phyloP scores from a whole-genome alignment of 768 basidiomycete genomes.

The Leccinum variicolor region DNA sequence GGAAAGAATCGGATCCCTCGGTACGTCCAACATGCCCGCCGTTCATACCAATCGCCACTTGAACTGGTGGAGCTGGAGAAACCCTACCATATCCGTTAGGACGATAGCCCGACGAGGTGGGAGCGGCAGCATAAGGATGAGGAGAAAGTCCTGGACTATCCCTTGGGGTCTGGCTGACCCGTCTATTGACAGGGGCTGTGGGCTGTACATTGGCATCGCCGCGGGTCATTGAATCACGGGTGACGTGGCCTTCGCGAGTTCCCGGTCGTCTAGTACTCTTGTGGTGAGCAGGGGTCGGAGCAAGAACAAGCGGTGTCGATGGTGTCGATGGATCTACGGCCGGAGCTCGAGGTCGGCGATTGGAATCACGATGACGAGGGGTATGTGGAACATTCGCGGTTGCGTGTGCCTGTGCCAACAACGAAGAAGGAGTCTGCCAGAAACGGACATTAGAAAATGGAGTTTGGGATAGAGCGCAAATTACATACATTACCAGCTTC shows the following conservation, averaged over 20 bases:
- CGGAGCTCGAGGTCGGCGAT: slow-evolving; percentile 46
- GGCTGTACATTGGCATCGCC: slow-evolving; percentile 60
- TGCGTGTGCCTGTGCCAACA: slow-evolving; percentile 51
- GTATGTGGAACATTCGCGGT: slow-evolving; percentile 54
- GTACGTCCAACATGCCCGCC: slow-evolving; percentile 40
- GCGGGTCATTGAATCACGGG: slow-evolving; percentile 45
- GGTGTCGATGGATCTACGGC: slow-evolving; percentile 54
- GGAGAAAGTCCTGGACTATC: slow-evolving; percentile 47
- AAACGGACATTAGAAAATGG: slow-evolving; percentile 1
- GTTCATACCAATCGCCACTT: slow-evolving; percentile 36
- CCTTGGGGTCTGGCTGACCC: slow-evolving; percentile 63
- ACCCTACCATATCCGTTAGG: slow-evolving; percentile 52
- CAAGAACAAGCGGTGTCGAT: slow-evolving; percentile 56
- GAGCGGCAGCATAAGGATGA: slow-evolving; percentile 73
- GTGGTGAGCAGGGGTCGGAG: slow-evolving; percentile 63
- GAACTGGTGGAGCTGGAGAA: slow-evolving; percentile 41
- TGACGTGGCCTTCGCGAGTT: slow-evolving; percentile 43
- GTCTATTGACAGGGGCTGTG: slow-evolving; percentile 61
- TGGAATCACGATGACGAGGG: slow-evolving; percentile 52
- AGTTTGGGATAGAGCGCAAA: not conserved
- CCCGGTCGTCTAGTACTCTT: slow-evolving; percentile 52
- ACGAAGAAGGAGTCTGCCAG: slow-evolving; percentile 40
- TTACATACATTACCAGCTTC: slow-evolving; percentile 77
- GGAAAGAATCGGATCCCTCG: slow-evolving; percentile 65
- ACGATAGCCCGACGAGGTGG: slow-evolving; percentile 56